Percentiles rank a stretch among this genome's conserved stretches.
These are phyloP conservation scores for Cardamine occulta DNA, from an alignment of 345 rosid species.

Conservation along the genomic window DNA sequence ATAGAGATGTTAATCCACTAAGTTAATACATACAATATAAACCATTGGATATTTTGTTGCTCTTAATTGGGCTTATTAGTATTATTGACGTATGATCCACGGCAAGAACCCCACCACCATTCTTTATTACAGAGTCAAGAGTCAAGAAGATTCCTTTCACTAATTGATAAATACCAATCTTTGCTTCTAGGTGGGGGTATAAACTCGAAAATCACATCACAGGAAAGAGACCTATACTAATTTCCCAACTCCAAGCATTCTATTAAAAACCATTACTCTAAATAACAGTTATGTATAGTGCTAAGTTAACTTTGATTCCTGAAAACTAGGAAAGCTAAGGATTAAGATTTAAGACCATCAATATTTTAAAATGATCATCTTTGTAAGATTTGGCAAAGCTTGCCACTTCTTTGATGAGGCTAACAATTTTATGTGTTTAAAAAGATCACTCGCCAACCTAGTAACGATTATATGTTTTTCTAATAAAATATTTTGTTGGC, in stretches of 20 bases:
- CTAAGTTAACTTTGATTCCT: not conserved
- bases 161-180: not conserved
- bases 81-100: not conserved
- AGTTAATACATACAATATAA: not conserved
- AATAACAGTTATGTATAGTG: not conserved
- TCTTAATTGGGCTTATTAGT: not conserved
- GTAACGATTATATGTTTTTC: not conserved
- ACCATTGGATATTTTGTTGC: not conserved
- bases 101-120: slow-evolving; percentile 1
- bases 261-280: not conserved
- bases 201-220: not conserved
- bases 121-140: not conserved
- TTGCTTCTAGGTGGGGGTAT: not conserved
- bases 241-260: not conserved
- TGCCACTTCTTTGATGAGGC: not conserved
- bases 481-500: not conserved
- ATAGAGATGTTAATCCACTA: not conserved
- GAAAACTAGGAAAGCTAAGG: not conserved
- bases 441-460: not conserved
- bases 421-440: not conserved
- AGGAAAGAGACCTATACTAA: not conserved
- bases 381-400: not conserved
- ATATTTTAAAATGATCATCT: not conserved
- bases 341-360: not conserved
- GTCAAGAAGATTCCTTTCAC: not conserved